Base-by-base conservation (phyloP, 2,329 filamentous ascomycete species). In the Trichoderma koningiopsis region DNA sequence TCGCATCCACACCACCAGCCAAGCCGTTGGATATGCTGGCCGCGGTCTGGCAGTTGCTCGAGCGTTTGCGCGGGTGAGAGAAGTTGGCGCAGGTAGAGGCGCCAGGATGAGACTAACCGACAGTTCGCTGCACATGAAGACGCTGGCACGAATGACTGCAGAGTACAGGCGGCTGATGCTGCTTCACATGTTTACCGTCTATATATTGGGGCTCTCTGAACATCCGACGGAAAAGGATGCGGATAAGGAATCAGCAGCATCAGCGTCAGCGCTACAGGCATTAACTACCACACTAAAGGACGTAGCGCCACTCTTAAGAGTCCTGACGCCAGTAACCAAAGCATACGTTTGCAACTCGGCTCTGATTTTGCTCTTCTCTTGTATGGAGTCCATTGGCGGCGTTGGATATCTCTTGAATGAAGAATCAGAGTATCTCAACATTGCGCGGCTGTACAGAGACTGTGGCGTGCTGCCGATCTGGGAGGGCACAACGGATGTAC, bases 401-500 rank as follows among this genome's bases (percentile, higher is more conserved):
- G 85, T 91, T 0, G 89, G 90, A 0, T 92, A 91, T 73, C 83
- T 90, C 22, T 83, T 89, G 73, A 90, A 91, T 73, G 82, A 85
- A 47, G 85, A 88, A 69, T 86, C 88, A 70, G 87, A 89, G 62
- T 84, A 88, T 49, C 81, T 91, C 68, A 93, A 93, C 74, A 80
- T 93, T 4, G 85, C 90, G 0, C 84, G 89, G 8, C 80, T 92
- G 0, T 88, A 88, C 73, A 85, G 91, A 8, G 91, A 93, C 72
- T 86, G 84, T 1, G 82, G 79, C 11, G 90, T 92, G 5, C 80
- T 87, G 61, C 84, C 86, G 8, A 92, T 93, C 59, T 92, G 89
- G 89, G 89, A 92, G 76, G 89, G 91, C 0, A 92, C 91, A 0
- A 92, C 90, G 0, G 90, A 92, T 74, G 88, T 93, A 3, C 82